These are phyloP conservation scores for Falciphora oryzae DNA, from an alignment of 2,329 filamentous ascomycete genomes.

Conservation along the genomic window DNA sequence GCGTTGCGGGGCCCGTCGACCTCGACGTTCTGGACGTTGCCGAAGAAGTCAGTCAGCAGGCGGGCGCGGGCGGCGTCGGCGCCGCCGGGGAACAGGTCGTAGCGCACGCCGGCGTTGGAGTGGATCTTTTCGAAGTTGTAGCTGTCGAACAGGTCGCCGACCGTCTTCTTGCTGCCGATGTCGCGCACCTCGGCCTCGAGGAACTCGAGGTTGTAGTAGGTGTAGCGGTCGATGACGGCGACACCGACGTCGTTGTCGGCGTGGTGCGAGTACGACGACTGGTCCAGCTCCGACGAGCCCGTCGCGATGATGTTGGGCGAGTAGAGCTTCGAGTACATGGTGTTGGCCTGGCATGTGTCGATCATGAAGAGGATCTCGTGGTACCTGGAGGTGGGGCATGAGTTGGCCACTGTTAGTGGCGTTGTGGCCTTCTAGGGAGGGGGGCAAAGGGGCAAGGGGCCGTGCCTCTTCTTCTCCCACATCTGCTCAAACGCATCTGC, in stretches of 20 bases:
- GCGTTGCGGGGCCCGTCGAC: constrained; percentile 52
- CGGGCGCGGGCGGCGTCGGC: constrained; percentile 70
- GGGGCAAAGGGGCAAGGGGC: neutral
- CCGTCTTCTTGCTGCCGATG: constrained; percentile 77
- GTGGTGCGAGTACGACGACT: constrained; percentile 96
- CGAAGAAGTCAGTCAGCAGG: constrained; percentile 93
- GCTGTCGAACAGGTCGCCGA: constrained; percentile 92
- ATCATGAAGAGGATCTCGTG: constrained; percentile 99
- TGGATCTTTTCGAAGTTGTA: constrained; percentile 96
- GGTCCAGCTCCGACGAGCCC: constrained; percentile 90
- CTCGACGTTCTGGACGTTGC: constrained; percentile 96
- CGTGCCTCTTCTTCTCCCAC: constrained; percentile 97
- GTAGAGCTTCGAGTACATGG: constrained; percentile 98
- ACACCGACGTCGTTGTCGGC: constrained; percentile 97
- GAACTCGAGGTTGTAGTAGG: constrained; percentile 97
- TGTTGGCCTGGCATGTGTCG: constrained; percentile 98
- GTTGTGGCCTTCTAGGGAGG: neutral
- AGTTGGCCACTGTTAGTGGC: neutral
- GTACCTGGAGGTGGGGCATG: constrained; percentile 49
- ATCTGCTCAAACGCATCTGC: constrained; percentile 98
- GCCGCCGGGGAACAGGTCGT: constrained; percentile 89
- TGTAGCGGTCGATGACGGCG: constrained; percentile 96
- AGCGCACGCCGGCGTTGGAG: constrained; percentile 83
- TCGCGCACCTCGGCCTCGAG: constrained; percentile 86
- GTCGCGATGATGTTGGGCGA: constrained; percentile 97